These are phyloP conservation scores for Saturnispora bothae DNA, from an alignment of 805 yeast species.

Conservation along the genomic window DNA sequence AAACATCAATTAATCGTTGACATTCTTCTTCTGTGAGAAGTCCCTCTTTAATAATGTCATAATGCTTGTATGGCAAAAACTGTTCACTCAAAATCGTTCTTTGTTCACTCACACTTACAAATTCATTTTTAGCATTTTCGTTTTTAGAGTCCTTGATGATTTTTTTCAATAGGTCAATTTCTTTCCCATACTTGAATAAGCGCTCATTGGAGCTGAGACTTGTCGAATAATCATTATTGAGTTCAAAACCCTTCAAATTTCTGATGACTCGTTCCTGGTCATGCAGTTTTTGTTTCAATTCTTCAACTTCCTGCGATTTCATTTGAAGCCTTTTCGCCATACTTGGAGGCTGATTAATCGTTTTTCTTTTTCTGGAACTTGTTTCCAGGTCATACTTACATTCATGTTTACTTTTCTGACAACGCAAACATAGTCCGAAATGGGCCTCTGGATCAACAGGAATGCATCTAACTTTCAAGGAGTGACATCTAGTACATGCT, in stretches of 20 bases:
- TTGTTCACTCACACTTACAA: constrained; percentile 36
- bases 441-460: constrained; percentile 54
- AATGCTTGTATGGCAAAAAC: constrained; percentile 13
- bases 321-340: constrained; percentile 15
- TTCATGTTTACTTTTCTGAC: constrained; percentile 47
- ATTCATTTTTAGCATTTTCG: constrained; percentile 30
- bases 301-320: constrained; percentile 21
- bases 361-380: constrained; percentile 40
- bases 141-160: constrained; percentile 25
- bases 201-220: constrained; percentile 10
- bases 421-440: constrained; percentile 61
- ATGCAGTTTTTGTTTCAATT: constrained; percentile 12
- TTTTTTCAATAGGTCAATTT: constrained; percentile 28
- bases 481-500: constrained; percentile 69
- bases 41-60: constrained; percentile 50
- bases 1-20: constrained; percentile 37
- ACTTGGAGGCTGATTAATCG: constrained; percentile 11
- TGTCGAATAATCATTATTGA: constrained; percentile 10
- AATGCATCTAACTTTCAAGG: constrained; percentile 74
- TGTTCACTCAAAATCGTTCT: constrained; percentile 27
- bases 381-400: constrained; percentile 57
- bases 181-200: constrained; percentile 31
- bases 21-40: constrained; percentile 54
- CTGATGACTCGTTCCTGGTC: constrained; percentile 10
- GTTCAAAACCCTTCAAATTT: constrained; percentile 11